Conservation (phyloP, 768 basidiomycete genomes). For the Collybiopsis confluens region DNA sequence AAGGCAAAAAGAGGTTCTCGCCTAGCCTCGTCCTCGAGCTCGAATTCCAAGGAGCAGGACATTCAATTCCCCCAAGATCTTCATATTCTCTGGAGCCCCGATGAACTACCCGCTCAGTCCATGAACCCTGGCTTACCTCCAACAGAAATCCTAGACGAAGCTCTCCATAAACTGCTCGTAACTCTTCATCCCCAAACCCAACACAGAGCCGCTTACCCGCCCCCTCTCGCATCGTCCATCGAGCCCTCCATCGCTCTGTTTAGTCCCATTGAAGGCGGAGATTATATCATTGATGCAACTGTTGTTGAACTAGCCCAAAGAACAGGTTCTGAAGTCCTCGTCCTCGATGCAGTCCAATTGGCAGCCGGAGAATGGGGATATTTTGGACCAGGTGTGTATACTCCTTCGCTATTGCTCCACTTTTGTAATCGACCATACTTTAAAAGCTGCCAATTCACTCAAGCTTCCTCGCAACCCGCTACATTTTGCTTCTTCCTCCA, state of each 20-base stretch:
- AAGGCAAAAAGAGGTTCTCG: conserved; percentile 35
- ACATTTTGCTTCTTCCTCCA: conserved; percentile 44
- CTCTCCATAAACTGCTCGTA: conserved; percentile 69
- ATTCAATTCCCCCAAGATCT: conserved; percentile 51
- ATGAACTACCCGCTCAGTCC: conserved; percentile 25
- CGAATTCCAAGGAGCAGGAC: conserved; percentile 35
- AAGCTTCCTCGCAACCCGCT: conserved; percentile 73
- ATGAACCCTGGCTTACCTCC: conserved; percentile 46
- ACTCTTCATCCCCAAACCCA: conserved; percentile 81
- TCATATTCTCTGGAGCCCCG: conserved; percentile 59
- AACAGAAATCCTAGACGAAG: conserved; percentile 71
- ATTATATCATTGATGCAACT: conserved; percentile 76
- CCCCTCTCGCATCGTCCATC: conserved; percentile 46
- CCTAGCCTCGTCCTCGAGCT: conserved; percentile 18
- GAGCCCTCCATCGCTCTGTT: conserved; percentile 86
- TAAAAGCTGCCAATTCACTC: conserved; percentile 61
- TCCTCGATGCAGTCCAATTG: conserved; percentile 79
- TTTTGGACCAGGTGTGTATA: conserved; percentile 74
- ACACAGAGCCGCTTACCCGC: conserved; percentile 60
- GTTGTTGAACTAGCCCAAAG: conserved; percentile 72
- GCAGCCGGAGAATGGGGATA: conserved; percentile 86
- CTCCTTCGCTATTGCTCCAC: too few relatives aligned
- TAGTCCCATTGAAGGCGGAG: conserved; percentile 86
- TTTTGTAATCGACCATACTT: too few relatives aligned
- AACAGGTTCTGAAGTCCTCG: conserved; percentile 75